Evolutionary conservation across 768 basidiomycete species (phyloP).

Genomic region (Suillus luteus): DNA sequence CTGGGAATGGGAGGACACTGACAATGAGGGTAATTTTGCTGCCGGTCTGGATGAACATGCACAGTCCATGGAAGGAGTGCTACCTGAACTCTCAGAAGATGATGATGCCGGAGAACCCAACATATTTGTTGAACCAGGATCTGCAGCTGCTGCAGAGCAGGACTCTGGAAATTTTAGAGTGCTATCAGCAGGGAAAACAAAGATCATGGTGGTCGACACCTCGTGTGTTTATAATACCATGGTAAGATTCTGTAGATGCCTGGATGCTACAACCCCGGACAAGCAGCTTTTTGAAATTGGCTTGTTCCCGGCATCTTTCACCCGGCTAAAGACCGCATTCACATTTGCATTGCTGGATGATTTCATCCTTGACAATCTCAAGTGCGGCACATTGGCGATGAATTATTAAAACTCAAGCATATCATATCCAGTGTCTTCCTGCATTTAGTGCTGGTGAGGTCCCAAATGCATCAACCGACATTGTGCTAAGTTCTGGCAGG

Average conservation of each 20-base stretch:
- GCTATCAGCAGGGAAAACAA: background rate
- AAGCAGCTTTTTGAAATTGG: background rate
- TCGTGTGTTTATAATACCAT: background rate
- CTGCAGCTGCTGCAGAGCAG: too few species aligned
- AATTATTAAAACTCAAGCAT: background rate
- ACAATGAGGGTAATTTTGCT: background rate
- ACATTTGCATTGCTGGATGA: slow-evolving; percentile 8
- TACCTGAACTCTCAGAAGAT: too few species aligned
- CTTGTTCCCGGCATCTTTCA: background rate
- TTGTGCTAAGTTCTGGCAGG: too few species aligned
- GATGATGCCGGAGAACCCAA: too few species aligned
- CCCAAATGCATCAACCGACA: too few species aligned
- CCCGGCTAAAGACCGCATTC: background rate
- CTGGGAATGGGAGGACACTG: background rate
- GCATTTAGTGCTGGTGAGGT: background rate
- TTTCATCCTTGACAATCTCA: slow-evolving; percentile 3
- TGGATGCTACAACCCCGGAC: background rate
- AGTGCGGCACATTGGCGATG: background rate
- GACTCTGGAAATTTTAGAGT: too few species aligned
- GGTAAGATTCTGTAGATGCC: background rate
- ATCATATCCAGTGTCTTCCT: background rate
- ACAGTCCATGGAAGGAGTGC: too few species aligned
- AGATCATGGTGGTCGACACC: background rate
- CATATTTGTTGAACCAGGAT: too few species aligned
- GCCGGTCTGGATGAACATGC: too few species aligned